A percentile compares a stretch with the other conserved stretches of the same genome.
These are phyloP conservation scores for Auriscalpium microsporum DNA, from an alignment of 768 basidiomycete genomes.

Conservation along the genomic window DNA sequence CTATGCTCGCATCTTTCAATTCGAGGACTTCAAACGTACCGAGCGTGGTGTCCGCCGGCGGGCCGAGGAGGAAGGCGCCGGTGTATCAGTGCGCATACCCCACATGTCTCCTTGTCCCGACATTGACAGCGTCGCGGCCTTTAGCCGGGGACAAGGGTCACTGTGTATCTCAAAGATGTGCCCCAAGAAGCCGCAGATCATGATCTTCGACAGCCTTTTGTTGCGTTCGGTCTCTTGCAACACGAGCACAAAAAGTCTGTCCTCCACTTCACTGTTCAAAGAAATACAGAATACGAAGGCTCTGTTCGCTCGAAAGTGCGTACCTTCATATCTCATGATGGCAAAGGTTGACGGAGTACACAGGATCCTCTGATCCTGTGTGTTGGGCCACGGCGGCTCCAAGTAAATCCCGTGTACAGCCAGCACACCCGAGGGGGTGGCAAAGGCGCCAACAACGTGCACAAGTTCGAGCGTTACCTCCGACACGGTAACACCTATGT, in stretches of 20 bases:
- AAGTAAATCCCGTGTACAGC: constrained; percentile 83
- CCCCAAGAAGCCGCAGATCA: constrained; percentile 45
- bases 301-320: constrained; percentile 85
- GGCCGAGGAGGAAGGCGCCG: constrained; percentile 50
- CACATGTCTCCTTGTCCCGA: background rate
- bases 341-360: background rate
- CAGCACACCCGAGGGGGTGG: constrained; percentile 88
- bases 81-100: constrained; percentile 51
- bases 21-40: constrained; percentile 89
- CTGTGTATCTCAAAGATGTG: constrained; percentile 66
- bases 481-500: constrained; percentile 75
- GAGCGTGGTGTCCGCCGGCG: constrained; percentile 60
- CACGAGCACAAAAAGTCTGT: constrained; percentile 96
- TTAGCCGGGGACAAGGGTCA: constrained; percentile 78
- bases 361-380: constrained; percentile 86
- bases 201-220: constrained; percentile 38
- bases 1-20: constrained; percentile 93
- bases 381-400: constrained; percentile 79
- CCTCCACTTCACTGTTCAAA: constrained; percentile 84
- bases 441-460: constrained; percentile 90
- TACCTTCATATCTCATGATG: background rate
- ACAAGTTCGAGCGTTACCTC: constrained; percentile 91
- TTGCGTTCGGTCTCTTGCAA: constrained; percentile 76
- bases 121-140: background rate
- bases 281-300: constrained; percentile 89